Evolutionary conservation across 2,329 filamentous ascomycete genomes (phyloP).

Genomic region (Botryotinia narcissicola): DNA sequence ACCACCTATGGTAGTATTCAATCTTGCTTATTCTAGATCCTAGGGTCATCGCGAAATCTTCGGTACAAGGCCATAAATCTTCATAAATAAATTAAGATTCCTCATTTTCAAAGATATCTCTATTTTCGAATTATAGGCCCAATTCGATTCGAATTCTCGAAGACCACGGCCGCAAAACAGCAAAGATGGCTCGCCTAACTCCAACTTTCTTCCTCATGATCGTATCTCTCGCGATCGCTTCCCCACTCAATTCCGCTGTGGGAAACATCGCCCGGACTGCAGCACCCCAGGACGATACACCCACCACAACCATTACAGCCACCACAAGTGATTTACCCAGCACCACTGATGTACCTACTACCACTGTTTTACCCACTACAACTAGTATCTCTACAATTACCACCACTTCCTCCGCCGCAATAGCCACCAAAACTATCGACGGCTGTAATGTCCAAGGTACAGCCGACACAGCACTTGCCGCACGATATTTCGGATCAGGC

Average conservation of each 20-base stretch:
- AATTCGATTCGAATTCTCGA: background rate
- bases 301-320: background rate
- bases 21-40: background rate
- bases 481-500: background rate
- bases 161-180: background rate
- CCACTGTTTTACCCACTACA: background rate
- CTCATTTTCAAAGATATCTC: background rate
- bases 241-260: background rate
- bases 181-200: constrained; percentile 1
- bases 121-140: no score
- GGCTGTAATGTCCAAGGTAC: constrained; percentile 16
- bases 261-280: background rate
- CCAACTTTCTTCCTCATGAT: background rate
- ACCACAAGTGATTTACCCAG: background rate
- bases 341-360: background rate
- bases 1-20: background rate
- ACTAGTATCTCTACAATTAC: background rate
- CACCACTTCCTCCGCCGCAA: background rate
- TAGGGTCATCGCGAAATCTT: no score
- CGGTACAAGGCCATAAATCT: background rate
- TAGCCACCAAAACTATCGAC: constrained; percentile 9
- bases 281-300: background rate
- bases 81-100: background rate
- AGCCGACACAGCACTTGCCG: background rate
- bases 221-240: background rate